Evolutionary conservation across 192 early-diverging fungal genomes (phyloP), one percentile per base, ranked within the genome.

Genomic region (Backusella macrospora): DNA sequence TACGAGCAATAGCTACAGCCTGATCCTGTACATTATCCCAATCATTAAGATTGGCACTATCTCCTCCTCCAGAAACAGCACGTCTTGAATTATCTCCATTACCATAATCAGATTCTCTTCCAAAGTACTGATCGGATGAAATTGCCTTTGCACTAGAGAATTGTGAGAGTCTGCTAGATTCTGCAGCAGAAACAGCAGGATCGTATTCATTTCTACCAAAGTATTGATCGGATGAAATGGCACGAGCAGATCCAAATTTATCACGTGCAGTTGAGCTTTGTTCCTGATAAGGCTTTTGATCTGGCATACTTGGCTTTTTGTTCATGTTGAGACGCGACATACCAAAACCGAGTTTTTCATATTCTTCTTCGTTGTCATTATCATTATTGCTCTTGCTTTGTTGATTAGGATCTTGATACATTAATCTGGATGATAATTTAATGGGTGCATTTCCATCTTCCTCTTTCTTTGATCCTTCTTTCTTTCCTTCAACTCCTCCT

Each of bases 221-320:
- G 81, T 91, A 97, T 82, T 96, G 92, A 73, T 96, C 95, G 21
- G 91, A 92, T 13, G 94, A 95, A 69, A 98, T 96, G 45, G 93
- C 89, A 77, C 94, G 96, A 47, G 95, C 92, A 48, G 76, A 86
- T 7, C 86, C 86, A 80, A 99, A 97, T 70, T 94, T 89, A 62
- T 96, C 91, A 26, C 87, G 82, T 2, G 92, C 92, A 29, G 88
- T 84, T 16, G 39, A 37, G 18, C 29, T 47, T 23, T 70, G 65
- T 40, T 66, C 38, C 14, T 68, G 67, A 34, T 68, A 68, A 29
- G 67, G 23, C 42, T 68, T 68, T 47, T 68, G 67, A 34, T 42
- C 43, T n/a, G 72, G 62, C 46, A 64, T 73, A 4, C 87, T 86
- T 73, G 90, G 89, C 10, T 88, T 42, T 46, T 46, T 71, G 13